These are phyloP conservation scores for Mucor plumbeus DNA, from an alignment of 371 early-diverging fungal genomes.

Conservation along the genomic window DNA sequence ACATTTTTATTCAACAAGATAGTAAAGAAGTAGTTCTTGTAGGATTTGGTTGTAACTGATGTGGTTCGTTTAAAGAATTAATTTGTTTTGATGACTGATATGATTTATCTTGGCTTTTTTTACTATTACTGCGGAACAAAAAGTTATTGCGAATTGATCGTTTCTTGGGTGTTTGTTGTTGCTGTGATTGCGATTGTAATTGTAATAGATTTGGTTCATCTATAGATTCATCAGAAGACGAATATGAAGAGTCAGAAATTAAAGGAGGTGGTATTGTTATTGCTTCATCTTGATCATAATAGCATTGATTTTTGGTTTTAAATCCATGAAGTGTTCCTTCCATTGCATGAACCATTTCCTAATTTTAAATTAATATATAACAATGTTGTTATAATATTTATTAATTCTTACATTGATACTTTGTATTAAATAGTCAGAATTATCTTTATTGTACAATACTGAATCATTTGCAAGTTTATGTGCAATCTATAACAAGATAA, in stretches of 20 bases:
- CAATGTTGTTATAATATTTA: not conserved
- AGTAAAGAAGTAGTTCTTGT: slow-evolving; percentile 1
- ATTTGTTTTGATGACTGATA: not conserved
- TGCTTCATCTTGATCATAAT: not conserved
- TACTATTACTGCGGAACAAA: slow-evolving; percentile 8
- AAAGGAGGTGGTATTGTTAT: not conserved
- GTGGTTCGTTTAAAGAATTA: not conserved
- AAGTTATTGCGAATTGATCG: slow-evolving; percentile 8
- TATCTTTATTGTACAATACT: slow-evolving; percentile 2
- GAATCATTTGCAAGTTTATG: slow-evolving; percentile 13
- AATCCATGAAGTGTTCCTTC: slow-evolving; percentile 26
- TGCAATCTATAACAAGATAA: slow-evolving; percentile 15
- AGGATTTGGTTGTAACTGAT: slow-evolving; percentile 14
- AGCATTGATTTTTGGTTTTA: not conserved
- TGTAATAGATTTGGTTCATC: slow-evolving; percentile 10
- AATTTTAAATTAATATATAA: not conserved
- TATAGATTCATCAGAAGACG: slow-evolving; percentile 1
- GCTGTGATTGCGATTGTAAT: not conserved
- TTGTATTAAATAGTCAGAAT: slow-evolving; percentile 25
- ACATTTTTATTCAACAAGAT: not conserved
- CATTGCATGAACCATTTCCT: slow-evolving; percentile 33
- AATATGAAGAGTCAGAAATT: slow-evolving; percentile 13
- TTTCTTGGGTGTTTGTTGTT: not conserved
- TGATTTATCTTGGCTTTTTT: not conserved
- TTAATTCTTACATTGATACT: slow-evolving; percentile 24